Evolutionary conservation across 2,329 filamentous ascomycete genomes (phyloP).

Genomic region (Colletotrichum spinosum): DNA sequence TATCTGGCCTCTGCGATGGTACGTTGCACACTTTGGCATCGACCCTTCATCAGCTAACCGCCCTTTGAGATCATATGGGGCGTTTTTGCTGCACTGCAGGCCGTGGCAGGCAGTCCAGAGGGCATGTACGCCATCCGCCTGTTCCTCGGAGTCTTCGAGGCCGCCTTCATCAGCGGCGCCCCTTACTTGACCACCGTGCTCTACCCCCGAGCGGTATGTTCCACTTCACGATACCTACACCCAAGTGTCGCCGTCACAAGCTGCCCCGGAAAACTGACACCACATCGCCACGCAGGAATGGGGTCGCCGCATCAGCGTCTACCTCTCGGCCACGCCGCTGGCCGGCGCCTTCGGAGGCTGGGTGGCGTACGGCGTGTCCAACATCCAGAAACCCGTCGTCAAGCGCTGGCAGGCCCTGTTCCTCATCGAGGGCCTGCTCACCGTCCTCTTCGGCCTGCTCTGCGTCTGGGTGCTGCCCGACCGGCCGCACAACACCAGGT

Average conservation of each 20-base stretch:
- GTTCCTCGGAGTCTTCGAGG: constrained; percentile 60
- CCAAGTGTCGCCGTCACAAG: no score
- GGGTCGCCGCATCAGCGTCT: constrained; percentile 66
- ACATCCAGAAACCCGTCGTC: constrained; percentile 44
- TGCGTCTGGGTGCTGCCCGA: constrained; percentile 39
- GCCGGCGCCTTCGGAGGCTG: constrained; percentile 55
- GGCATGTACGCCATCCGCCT: constrained; percentile 52
- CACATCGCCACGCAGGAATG: constrained; percentile 16
- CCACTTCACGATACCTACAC: accelerated
- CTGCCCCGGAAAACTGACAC: no score
- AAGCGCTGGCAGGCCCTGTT: constrained; percentile 46
- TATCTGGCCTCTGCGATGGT: constrained; percentile 31
- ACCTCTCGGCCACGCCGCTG: constrained; percentile 65
- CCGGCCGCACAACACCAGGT: constrained; percentile 38
- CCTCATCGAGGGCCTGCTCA: constrained; percentile 50
- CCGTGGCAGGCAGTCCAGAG: constrained; percentile 16
- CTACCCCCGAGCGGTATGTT: constrained; percentile 57
- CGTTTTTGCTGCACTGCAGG: constrained; percentile 22
- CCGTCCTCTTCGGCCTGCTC: constrained; percentile 44
- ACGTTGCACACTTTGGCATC: accelerated
- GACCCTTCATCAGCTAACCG: background rate
- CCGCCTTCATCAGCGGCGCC: constrained; percentile 62
- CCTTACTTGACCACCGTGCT: constrained; percentile 64
- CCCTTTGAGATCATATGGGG: constrained; percentile 24
- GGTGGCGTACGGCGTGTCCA: constrained; percentile 53